A percentile compares a stretch with the other conserved stretches of the same genome.
Evolutionary conservation across 768 basidiomycete species (phyloP).

Genomic region (Boletus pseudo-olivaceus): DNA sequence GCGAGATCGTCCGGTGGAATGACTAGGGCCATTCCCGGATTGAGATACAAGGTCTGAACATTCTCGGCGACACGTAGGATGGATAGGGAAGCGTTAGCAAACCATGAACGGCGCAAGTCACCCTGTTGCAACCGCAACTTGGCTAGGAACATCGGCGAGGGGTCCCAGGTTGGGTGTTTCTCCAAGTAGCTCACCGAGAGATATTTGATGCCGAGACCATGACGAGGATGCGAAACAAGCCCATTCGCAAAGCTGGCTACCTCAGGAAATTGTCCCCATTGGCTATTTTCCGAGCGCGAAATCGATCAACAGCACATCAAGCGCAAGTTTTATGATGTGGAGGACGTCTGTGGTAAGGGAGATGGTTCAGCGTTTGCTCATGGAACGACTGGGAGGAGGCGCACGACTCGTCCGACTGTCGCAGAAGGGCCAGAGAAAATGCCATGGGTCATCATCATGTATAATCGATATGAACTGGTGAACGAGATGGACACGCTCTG

Average conservation of each 20-base stretch:
- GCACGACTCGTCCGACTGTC: conserved; percentile 4
- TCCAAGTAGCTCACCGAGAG: conserved; percentile 6
- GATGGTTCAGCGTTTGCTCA: not conserved
- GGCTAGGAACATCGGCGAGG: not conserved
- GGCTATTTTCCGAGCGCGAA: not conserved
- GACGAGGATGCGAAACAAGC: not conserved
- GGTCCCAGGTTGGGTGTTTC: no score
- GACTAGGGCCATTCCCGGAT: not conserved
- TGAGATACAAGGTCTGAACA: not conserved
- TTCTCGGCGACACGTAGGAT: conserved; percentile 2
- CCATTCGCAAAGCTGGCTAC: no score
- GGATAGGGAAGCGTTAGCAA: not conserved
- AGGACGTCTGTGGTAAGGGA: conserved; percentile 9
- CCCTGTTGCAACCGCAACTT: not conserved
- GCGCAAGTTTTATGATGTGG: not conserved
- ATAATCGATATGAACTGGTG: not conserved
- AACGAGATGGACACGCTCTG: conserved; percentile 14
- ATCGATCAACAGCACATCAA: conserved; percentile 3
- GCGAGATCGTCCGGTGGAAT: not conserved
- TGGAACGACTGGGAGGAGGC: not conserved
- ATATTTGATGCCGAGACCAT: conserved; percentile 5
- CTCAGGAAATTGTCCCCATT: conserved; percentile 3
- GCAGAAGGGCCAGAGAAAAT: not conserved
- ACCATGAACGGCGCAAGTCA: not conserved
- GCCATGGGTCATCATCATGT: not conserved